phyloP scores from a whole-genome alignment of 2,329 filamentous ascomycete genomes.

The Uncinocarpus reesii region DNA sequence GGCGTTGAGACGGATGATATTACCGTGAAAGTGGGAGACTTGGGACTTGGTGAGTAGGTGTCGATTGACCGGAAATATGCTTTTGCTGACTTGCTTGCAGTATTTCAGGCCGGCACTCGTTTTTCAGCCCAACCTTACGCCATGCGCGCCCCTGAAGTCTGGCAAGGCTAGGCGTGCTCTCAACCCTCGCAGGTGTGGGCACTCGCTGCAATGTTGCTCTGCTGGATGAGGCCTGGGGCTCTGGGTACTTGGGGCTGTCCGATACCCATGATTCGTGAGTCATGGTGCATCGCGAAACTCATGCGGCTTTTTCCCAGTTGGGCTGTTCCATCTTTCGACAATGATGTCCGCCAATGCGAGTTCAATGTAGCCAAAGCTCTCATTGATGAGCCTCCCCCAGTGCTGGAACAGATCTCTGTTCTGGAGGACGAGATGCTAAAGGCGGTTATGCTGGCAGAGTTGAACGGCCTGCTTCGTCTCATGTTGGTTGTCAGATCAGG shows the following conservation, averaged over 20 bases:
- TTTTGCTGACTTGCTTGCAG: conserved; percentile 9
- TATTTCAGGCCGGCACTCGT: conserved; percentile 6
- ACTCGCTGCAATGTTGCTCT: conserved; percentile 13
- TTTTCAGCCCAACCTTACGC: conserved; percentile 11
- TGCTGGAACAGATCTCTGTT: conserved; percentile 75
- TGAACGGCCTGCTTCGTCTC: conserved; percentile 17
- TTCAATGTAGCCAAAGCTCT: conserved; percentile 11
- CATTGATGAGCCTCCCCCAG: conserved; percentile 54
- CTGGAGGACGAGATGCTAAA: conserved; percentile 31
- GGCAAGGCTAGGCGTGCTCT: conserved; percentile 9
- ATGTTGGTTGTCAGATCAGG: conserved; percentile 15
- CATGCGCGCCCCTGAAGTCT: conserved; percentile 15
- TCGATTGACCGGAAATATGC: conserved; percentile 6
- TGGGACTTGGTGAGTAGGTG: conserved; percentile 11
- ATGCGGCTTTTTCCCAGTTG: conserved; percentile 18
- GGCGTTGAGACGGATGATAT: conserved; percentile 9
- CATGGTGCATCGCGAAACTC: conserved; percentile 18
- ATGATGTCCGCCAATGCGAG: conserved; percentile 10
- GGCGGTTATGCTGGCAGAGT: conserved; percentile 13
- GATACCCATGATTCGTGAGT: conserved; percentile 12
- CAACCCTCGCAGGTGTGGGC: conserved; percentile 12
- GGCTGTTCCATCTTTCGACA: conserved; percentile 15
- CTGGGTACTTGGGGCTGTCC: conserved; percentile 16
- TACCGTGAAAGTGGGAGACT: conserved; percentile 13
- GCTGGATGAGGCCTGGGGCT: conserved; percentile 12